Evolutionary conservation across 2,329 filamentous ascomycete species (phyloP).

Genomic region (Pezicula rhizophila): DNA sequence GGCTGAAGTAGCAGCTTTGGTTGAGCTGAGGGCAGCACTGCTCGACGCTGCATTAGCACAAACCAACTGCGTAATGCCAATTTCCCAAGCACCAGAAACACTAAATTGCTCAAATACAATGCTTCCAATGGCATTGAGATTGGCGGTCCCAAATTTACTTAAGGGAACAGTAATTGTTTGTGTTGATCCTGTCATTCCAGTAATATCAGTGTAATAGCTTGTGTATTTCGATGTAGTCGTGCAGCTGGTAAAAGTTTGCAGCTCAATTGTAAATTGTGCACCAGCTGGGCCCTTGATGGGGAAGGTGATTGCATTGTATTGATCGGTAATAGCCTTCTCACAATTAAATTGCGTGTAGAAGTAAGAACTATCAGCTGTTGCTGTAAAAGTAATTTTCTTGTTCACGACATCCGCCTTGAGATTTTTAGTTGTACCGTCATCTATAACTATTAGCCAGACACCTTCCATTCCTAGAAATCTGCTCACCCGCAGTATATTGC

Average conservation of each 20-base stretch:
- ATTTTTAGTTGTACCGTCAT: constrained; percentile 43
- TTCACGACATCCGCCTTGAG: constrained; percentile 31
- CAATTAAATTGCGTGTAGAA: constrained; percentile 49
- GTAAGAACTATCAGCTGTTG: constrained; percentile 38
- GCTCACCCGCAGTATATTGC: constrained; percentile 32
- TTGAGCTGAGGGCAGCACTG: neutral
- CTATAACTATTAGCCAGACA: constrained; percentile 23
- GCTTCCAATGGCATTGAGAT: constrained; percentile 40
- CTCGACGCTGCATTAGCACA: constrained; percentile 27
- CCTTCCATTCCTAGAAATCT: neutral
- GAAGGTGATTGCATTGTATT: constrained; percentile 43
- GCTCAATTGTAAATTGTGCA: constrained; percentile 36
- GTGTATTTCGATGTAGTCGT: constrained; percentile 30
- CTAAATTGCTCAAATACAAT: constrained; percentile 38
- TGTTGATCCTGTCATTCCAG: constrained; percentile 40
- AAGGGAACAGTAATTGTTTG: constrained; percentile 47
- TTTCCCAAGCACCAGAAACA: constrained; percentile 34
- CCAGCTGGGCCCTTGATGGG: constrained; percentile 38
- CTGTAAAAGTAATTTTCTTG: constrained; percentile 44
- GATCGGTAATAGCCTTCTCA: constrained; percentile 36
- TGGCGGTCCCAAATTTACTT: constrained; percentile 42
- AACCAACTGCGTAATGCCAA: constrained; percentile 41
- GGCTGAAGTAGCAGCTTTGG: neutral
- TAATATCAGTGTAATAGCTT: constrained; percentile 39
- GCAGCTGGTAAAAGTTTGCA: constrained; percentile 42